Evolutionary conservation across 1,284 basidiomycete genomes (phyloP).

Genomic region (Lentinula novae-zelandiae): DNA sequence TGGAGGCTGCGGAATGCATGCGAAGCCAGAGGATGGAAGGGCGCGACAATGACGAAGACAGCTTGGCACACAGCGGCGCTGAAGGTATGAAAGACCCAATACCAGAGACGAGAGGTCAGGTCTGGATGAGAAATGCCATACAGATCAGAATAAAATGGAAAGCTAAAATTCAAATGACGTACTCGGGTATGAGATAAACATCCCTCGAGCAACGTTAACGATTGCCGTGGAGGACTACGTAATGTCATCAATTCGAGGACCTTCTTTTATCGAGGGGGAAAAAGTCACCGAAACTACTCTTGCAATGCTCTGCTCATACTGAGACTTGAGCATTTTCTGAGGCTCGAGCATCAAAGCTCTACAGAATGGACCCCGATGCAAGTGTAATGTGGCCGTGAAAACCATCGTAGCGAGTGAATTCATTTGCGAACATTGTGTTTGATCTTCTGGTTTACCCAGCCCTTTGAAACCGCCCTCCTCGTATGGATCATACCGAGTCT

Average conservation of each 20-base stretch:
- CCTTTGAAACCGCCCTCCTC: conserved; percentile 13
- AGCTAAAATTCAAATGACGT: neutral
- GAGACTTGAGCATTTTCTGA: conserved; percentile 16
- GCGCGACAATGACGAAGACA: conserved; percentile 21
- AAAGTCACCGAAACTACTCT: conserved; percentile 17
- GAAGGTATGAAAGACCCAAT: conserved; percentile 22
- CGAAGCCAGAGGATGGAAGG: conserved; percentile 20
- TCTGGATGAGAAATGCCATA: conserved; percentile 5
- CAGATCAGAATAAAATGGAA: neutral
- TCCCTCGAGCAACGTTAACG: conserved; percentile 20
- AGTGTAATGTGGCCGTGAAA: conserved; percentile 18
- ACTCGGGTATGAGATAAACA: conserved; percentile 22
- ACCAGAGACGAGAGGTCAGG: conserved; percentile 21
- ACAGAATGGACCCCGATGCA: conserved; percentile 23
- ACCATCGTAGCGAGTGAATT: conserved; percentile 19
- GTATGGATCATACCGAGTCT: neutral
- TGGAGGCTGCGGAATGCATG: conserved; percentile 21
- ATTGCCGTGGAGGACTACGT: conserved; percentile 21
- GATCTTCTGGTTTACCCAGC: conserved; percentile 14
- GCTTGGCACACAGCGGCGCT: conserved; percentile 22
- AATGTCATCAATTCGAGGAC: neutral
- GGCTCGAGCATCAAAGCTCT: conserved; percentile 20
- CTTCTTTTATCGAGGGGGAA: neutral
- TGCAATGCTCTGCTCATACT: conserved; percentile 18
- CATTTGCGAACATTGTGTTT: conserved; percentile 17